A percentile compares a stretch with the other conserved stretches of the same genome.
These are phyloP conservation scores for Fusarium humuli DNA, from an alignment of 2,329 filamentous ascomycete species.

Conservation along the genomic window DNA sequence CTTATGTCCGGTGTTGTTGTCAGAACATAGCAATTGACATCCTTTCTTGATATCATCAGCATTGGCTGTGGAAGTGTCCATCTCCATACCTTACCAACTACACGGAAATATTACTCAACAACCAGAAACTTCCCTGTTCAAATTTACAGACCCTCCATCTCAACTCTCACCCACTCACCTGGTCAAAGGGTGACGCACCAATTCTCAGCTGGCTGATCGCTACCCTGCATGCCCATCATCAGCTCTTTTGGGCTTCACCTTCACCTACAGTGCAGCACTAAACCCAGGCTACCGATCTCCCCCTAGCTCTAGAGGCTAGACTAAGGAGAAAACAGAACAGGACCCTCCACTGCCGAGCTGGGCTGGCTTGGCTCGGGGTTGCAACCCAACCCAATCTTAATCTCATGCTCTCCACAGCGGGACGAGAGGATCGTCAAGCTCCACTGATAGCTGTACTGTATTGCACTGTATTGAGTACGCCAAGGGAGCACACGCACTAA, in stretches of 20 bases:
- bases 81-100: background rate
- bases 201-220: slow-evolving; percentile 33
- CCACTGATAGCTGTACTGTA: slow-evolving; percentile 7
- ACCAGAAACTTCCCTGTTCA: background rate
- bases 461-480: background rate
- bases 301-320: background rate
- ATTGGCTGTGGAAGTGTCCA: background rate
- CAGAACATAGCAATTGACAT: background rate
- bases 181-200: background rate
- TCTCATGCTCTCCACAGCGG: slow-evolving; percentile 9
- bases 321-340: background rate
- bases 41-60: background rate
- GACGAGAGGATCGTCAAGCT: slow-evolving; percentile 11
- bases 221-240: slow-evolving; percentile 13
- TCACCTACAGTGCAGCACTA: background rate
- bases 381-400: slow-evolving; percentile 9
- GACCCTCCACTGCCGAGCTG: slow-evolving; percentile 16
- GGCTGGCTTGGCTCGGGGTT: background rate
- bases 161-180: slow-evolving; percentile 15
- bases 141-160: background rate
- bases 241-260: slow-evolving; percentile 12
- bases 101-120: background rate
- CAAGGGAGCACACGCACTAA: background rate
- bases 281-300: background rate
- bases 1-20: background rate